phyloP scores from a whole-genome alignment of 345 rosid species.

The Populus davidiana region DNA sequence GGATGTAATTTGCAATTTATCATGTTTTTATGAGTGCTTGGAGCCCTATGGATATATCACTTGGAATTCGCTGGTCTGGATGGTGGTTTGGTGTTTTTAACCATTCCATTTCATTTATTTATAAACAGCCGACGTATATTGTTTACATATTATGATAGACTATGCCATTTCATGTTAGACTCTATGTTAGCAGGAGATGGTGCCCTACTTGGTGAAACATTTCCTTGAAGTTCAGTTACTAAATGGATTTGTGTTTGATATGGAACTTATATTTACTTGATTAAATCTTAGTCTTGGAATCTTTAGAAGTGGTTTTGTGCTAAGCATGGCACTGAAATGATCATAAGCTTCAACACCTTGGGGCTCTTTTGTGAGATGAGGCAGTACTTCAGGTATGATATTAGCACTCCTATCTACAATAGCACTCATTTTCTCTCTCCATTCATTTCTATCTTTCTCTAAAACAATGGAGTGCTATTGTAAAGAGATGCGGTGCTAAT shows the following conservation, averaged over 20 bases:
- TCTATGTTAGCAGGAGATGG: neutral
- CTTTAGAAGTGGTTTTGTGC: neutral
- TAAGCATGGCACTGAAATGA: neutral
- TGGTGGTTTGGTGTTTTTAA: neutral
- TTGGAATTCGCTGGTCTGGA: neutral
- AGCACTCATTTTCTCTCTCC: neutral
- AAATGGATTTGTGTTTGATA: neutral
- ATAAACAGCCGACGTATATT: too few relatives aligned
- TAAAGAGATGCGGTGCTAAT: neutral
- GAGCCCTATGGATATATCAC: neutral
- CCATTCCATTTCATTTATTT: neutral
- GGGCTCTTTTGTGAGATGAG: neutral
- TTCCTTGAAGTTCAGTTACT: neutral
- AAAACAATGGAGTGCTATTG: neutral
- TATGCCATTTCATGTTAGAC: too few relatives aligned
- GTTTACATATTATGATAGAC: too few relatives aligned
- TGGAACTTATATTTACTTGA: neutral
- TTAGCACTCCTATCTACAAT: neutral
- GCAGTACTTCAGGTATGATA: neutral
- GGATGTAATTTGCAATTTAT: neutral
- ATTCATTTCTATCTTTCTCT: neutral
- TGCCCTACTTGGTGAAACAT: neutral
- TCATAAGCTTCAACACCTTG: neutral
- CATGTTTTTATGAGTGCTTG: neutral
- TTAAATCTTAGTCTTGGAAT: neutral